Evolutionary conservation across 352 stramenopile genomes (phyloP), one percentile per base, ranked within the genome.

Genomic region (Phytophthora multivora): DNA sequence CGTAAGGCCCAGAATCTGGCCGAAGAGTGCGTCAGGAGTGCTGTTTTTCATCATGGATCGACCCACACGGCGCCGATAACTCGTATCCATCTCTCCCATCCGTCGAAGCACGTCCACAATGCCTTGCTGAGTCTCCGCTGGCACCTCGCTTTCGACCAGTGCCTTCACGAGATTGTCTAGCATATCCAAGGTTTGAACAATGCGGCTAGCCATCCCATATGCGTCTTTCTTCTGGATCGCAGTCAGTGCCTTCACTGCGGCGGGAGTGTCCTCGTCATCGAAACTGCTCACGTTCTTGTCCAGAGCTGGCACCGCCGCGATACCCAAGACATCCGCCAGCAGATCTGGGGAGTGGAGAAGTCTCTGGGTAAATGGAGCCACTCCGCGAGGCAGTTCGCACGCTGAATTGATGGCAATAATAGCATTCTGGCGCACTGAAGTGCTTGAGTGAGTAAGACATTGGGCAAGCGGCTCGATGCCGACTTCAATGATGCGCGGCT

Each of bases 401-500:
- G 77, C 80, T 7, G 77, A 90, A 52, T 86, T 89, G 55, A 91
- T 75, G 4, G 80, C 62, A 26, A 89, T 80, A 8, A 48, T 68
- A 4, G 82, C 79, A 43, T 90, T 91, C n/a, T 66, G 50, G 11
- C 73, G 65, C 38, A 91, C 64, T 2, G 69, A 58, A 0, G 54
- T 11, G 18, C 56, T 77, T 6, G 53, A 50, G 53, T 91, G 78
- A 21, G 73, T 74, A 21, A 93, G 56, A 51, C 84, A 93, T 33
- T 66, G 68, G 7, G 73, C 69, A 4, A 93, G 65, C 33, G 80
- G 79, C 51, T 89, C 77, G 42, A 90, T 78, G n/a, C 79, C 84
- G 33, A 83, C 85, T 55, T 89, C 79, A 55, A 93, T 67, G 36
- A 93, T 67, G 6, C 73, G 75, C 18, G 80, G 67, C 53, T 91